phyloP scores from a whole-genome alignment of 2,329 filamentous ascomycete species.

The Fusarium oligoseptatum region DNA sequence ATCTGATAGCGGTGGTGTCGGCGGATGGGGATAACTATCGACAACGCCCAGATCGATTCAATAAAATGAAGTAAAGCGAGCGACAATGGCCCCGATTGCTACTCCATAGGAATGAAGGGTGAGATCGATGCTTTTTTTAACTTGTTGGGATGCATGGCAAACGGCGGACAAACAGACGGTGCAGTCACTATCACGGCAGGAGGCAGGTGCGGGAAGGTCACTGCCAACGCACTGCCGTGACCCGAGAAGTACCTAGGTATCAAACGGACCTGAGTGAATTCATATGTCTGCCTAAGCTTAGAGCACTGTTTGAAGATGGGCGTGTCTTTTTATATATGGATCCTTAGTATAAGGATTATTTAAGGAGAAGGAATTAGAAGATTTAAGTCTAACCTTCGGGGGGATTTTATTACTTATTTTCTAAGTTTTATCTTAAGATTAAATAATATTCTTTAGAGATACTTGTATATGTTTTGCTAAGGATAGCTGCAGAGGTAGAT shows the following conservation, averaged over 20 bases:
- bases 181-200: slow-evolving; percentile 4
- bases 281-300: neutral
- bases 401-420: neutral
- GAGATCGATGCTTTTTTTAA: neutral
- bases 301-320: neutral
- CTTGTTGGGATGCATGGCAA: neutral
- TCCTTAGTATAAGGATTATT: neutral
- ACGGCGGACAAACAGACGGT: slow-evolving; percentile 1
- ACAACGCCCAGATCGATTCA: neutral
- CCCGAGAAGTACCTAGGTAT: slow-evolving; percentile 13
- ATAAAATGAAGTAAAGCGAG: no score
- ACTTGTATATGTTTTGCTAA: neutral
- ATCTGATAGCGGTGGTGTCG: neutral
- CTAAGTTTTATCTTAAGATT: neutral
- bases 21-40: neutral
- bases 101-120: neutral
- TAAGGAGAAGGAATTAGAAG: neutral
- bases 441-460: neutral
- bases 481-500: neutral
- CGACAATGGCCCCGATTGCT: neutral
- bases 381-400: neutral
- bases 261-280: neutral
- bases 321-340: neutral
- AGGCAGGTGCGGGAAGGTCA: neutral
- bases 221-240: neutral